Evolutionary conservation across 78 protist genomes (phyloP).

Genomic region (Dictyostelium discoideum): DNA sequence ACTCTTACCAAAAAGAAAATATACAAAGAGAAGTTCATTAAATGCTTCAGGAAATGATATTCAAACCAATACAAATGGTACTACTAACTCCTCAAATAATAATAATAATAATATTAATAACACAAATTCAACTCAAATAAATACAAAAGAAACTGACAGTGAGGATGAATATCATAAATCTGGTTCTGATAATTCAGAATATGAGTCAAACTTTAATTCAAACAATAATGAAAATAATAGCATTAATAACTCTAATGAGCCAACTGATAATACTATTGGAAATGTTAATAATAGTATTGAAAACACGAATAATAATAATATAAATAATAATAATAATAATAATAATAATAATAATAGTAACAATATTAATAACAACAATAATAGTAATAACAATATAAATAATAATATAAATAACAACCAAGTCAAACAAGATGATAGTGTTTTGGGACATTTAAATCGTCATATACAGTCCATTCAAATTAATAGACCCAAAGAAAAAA

Average conservation of each 20-base stretch:
- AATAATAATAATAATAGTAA: not conserved
- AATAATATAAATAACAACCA: not conserved
- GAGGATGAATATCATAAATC: not conserved
- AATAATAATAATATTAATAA: no score
- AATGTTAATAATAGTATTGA: not conserved
- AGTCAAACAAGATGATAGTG: not conserved
- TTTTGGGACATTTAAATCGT: not conserved
- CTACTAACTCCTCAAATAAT: not conserved
- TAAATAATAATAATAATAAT: not conserved
- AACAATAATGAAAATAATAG: not conserved
- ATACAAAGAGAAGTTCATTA: not conserved
- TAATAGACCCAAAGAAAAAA: not conserved
- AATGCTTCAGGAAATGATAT: not conserved
- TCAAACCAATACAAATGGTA: not conserved
- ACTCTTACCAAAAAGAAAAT: constrained; percentile 5
- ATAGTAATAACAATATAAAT: not conserved
- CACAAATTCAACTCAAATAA: not conserved
- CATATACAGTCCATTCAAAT: not conserved
- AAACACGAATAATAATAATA: not conserved
- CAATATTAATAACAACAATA: not conserved
- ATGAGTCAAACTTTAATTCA: not conserved
- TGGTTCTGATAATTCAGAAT: not conserved
- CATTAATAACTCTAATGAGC: not conserved
- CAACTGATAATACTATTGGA: not conserved
- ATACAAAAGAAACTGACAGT: not conserved